Base-by-base conservation (phyloP, 495 filamentous ascomycete species). In the Aspergillus bertholletiae region DNA sequence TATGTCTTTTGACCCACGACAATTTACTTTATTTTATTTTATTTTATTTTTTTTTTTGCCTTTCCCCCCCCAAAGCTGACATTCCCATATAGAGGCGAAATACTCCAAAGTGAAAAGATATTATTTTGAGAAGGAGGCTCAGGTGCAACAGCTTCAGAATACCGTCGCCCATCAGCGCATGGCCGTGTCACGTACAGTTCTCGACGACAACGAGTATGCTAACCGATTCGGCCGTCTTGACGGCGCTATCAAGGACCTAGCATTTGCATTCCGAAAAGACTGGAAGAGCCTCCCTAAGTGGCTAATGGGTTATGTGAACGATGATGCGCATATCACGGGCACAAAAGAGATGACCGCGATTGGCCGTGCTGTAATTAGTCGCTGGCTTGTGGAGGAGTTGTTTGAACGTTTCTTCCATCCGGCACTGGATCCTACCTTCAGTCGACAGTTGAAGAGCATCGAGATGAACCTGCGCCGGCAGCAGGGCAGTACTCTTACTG, bases 21-120 rank as follows among this genome's bases (percentile, higher is more conserved):
- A 4, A 28, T n/a, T n/a, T n/a, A 28, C 26, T 4, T 28, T 28
- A 4, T 28, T 28, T 28, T 28, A 28, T 28, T 28, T 28, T 28
- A 28, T 28, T 28, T 28, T 28, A 43, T 39, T 58, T 48, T 4
- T 30, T 27, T 40, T 46, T 50, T 60, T 46, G 65, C 57, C n/a
- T n/a, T n/a, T n/a, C n/a, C n/a, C n/a, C n/a, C n/a, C n/a, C n/a
- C n/a, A 50, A 46, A 62, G 28, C 24, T 56, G 27, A 55, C 22
- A 22, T 3, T 21, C 34, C n/a, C 24, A 5, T 12, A 41, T 63
- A 97, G 92, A 90, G 67, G 83, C 82, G 58, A 98, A 98, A 76
- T 98, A 98, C 66, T 90, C 90, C 72, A 97, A 97, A 68, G 94
- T 98, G 47, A 98, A 98, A 75, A 84, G 89, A 28, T 88, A 96